Evolutionary conservation across 257 asterid species (phyloP), one percentile per base, ranked within the genome.

Genomic region (Solanum dulcamara): DNA sequence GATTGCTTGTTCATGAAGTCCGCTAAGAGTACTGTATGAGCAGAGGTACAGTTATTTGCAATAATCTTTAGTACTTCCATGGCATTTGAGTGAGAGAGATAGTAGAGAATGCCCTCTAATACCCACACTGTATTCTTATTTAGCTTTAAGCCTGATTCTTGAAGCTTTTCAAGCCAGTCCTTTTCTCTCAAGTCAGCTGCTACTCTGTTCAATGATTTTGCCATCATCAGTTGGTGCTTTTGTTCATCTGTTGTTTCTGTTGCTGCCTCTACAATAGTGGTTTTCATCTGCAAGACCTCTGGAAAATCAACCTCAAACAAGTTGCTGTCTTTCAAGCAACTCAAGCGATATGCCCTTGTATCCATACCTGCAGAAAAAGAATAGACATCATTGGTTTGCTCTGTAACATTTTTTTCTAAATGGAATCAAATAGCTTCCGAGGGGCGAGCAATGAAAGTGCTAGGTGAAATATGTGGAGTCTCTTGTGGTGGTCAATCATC

Each of bases 1-100:
- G 99, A 97, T 88, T 96, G 99, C 89, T 95, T 92, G 92, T 96
- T 96, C 98, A 93, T 94, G 91, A 96, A 96, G 90, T 96, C 98
- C 11, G 98, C 98, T 71, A 96, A 86, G 85, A 96, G 95, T 88
- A 96, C 97, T 32, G 98, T 96, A 60, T 88, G 91, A 64, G 97
- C 89, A 10, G 84, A 77, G 66, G 83, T 87, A 92, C 99, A 89
- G 85, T 91, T 93, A 13, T 91, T 94, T 20, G 98, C 97, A 17
- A 96, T 94, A 14, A 53, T 91, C 57, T 88, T 88, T 57, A 96
- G 96, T 85, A 94, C 94, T 80, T 94, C 91, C 89, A 92, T 90
- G 84, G 99, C 99, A 70, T 93, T 85, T 32, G 93, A 85, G 80
- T 90, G 94, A 0, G 98, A 85, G 86, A 96, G 97, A 85, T 96